These are phyloP conservation scores for Myxozyma neglecta DNA, from an alignment of 805 yeast genomes.

Conservation along the genomic window DNA sequence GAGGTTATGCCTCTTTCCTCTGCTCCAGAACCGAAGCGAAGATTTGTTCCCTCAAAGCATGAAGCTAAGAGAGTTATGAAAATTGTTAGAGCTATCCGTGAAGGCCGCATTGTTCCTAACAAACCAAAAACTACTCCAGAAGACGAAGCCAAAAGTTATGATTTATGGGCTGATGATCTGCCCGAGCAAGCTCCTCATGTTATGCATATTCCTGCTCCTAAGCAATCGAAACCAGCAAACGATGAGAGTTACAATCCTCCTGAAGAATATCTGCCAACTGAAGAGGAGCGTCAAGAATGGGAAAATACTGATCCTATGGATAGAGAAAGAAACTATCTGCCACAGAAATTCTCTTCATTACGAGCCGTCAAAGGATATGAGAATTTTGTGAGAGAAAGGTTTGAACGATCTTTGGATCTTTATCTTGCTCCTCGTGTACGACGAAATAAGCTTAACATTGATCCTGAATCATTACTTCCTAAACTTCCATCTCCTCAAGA, in stretches of 20 bases:
- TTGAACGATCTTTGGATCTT: conserved; percentile 90
- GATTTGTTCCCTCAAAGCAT: conserved; percentile 94
- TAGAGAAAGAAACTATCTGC: conserved; percentile 74
- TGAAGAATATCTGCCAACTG: conserved; percentile 80
- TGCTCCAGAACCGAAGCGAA: conserved; percentile 93
- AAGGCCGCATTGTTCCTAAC: conserved; percentile 87
- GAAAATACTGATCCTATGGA: conserved; percentile 69
- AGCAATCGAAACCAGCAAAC: conserved; percentile 90
- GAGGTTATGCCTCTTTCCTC: conserved; percentile 92
- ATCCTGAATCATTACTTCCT: conserved; percentile 93
- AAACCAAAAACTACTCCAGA: conserved; percentile 52
- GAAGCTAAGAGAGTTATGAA: conserved; percentile 97
- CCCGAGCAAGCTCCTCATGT: conserved; percentile 62
- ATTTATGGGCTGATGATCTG: conserved; percentile 78
- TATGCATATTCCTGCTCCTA: conserved; percentile 93
- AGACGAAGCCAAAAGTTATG: conserved; percentile 51
- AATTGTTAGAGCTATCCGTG: conserved; percentile 92
- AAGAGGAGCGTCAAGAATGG: conserved; percentile 75
- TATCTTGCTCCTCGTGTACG: conserved; percentile 96
- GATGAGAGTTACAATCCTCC: conserved; percentile 98
- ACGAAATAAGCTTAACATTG: conserved; percentile 84
- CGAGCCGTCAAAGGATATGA: conserved; percentile 93
- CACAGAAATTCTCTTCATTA: conserved; percentile 76
- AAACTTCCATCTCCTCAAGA: conserved; percentile 97
- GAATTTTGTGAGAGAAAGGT: conserved; percentile 81